Base-by-base conservation (phyloP, 2,329 filamentous ascomycete genomes). In the Phialophora chinensis region DNA sequence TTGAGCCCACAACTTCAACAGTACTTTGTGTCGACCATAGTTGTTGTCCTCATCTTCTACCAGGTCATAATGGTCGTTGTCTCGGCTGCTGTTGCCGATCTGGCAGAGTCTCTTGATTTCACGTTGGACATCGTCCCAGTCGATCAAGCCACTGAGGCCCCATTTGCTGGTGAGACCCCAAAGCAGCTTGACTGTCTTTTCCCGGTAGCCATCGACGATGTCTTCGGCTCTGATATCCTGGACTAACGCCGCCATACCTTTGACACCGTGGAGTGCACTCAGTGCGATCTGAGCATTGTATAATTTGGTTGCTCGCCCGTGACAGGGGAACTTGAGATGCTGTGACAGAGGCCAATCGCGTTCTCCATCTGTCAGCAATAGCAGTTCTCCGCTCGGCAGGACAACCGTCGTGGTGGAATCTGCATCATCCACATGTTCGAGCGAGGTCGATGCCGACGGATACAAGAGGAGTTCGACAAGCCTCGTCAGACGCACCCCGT, bases 121-220 rank as follows among this genome's bases (percentile, higher is more conserved):
- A 23, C 79, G 80, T 29, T 77, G 77, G 10, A 89, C 72, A 61
- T 85, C 84, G 5, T 79, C 74, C 81, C 84, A 86, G 70, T 89
- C 83, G 1, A 89, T 78, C 0, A 89, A 78, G 6, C 75, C 78
- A 5, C 78, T 75, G 7, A 89, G 76, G 1, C 86, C 86, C 77
- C 83, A 85, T 74, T 82, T 83, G 49, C 84, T 84, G 44, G 89
- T 82, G 25, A 90, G 77, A 3, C 80, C 79, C 87, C 87, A 89
- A 4, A 90, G 78, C 10, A 89, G 77, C 4, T 81, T 83, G 53
- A 90, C 79, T 0, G 87, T 89, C 75, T 86, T 88, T 72, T 90
- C 87, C 8, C 87, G 83, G 71, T 88, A 86, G 2, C 87, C 87
- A 70, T 89, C 83, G 6, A 90, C 86, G 55, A 90, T 84, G 62